Evolutionary conservation across 805 yeast species (phyloP), one percentile per base, ranked within the genome.

Genomic region (Teunomyces funiuensis): DNA sequence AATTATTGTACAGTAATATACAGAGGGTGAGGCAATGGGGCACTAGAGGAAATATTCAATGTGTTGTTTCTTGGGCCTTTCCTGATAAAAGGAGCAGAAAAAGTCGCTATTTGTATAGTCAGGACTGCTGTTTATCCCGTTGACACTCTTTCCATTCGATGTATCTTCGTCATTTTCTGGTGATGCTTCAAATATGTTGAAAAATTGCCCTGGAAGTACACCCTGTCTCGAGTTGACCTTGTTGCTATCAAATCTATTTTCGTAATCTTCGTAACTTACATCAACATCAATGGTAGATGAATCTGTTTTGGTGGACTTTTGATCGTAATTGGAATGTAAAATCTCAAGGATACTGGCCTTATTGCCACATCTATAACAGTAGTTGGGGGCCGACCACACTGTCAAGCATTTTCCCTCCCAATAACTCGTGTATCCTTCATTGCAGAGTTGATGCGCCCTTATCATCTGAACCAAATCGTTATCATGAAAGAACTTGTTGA

Each of bases 351-450:
- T 90, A n/a, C 96, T 86, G 4, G 99, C 99, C 58, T 88, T 81
- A 59, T 93, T 93, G 0, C 99, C 99, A 62, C 99, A 93, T 46
- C 99, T 64, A 56, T 93, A 93, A 59, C 99, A 93, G 59, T 93
- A 93, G 58, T 93, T 93, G 0, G 99, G 99, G 0, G 99, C 99
- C 0, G 93, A 83, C 99, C 99, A 93, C 6, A 93, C 98, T 0
- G 99, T 93, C 27, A 95, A 83, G 34, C 95, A 87, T 47, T 85
- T 76, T 3, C 96, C 97, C 42, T 81, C 80, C 78, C 96, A 93
- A 56, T 90, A 82, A 40, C 88, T 82, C 50, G 91, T 96, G 57
- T 82, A 93, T 1, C 99, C 99, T 56, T 91, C 96, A 56, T 93
- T 93, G 60, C 99, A 95, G 28, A 93, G 71, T 61, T 93, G 99